phyloP scores from a whole-genome alignment of 805 yeast species.

The Hanseniaspora occidentalis region DNA sequence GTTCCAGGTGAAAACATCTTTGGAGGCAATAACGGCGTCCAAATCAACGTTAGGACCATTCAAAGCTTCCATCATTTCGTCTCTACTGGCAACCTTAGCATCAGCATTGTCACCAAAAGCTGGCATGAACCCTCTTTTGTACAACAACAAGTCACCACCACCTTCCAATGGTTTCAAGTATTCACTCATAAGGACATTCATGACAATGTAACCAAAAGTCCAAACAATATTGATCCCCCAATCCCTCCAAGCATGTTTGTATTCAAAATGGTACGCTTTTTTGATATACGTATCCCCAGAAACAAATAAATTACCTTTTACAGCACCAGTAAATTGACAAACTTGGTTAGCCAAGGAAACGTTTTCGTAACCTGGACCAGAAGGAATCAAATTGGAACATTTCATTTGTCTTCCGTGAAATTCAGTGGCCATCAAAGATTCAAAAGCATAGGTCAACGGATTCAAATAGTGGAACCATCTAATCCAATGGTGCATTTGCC shows the following conservation, averaged over 20 bases:
- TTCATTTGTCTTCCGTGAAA: constrained; percentile 40
- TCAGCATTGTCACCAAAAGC: constrained; percentile 24
- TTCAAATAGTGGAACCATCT: constrained; percentile 42
- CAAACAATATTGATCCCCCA: constrained; percentile 44
- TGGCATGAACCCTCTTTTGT: constrained; percentile 33
- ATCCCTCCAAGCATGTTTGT: constrained; percentile 46
- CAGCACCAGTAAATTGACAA: constrained; percentile 43
- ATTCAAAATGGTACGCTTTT: constrained; percentile 28
- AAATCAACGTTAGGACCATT: constrained; percentile 23
- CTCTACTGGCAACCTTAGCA: constrained; percentile 26
- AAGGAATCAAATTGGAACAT: constrained; percentile 39
- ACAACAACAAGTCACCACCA: constrained; percentile 30
- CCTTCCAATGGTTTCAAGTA: constrained; percentile 25
- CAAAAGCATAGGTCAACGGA: constrained; percentile 38
- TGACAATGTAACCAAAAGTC: constrained; percentile 27
- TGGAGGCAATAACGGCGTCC: constrained; percentile 23
- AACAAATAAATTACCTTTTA: constrained; percentile 31
- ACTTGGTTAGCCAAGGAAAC: constrained; percentile 29
- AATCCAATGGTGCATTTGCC: constrained; percentile 48
- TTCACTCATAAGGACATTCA: constrained; percentile 27
- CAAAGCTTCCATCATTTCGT: constrained; percentile 27
- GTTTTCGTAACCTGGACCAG: constrained; percentile 41
- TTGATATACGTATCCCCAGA: constrained; percentile 38
- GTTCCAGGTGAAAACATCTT: constrained; percentile 60
- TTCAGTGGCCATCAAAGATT: constrained; percentile 44